These are phyloP conservation scores for Parafenestella ontariensis DNA, from an alignment of 2,329 filamentous ascomycete species.

Conservation along the genomic window DNA sequence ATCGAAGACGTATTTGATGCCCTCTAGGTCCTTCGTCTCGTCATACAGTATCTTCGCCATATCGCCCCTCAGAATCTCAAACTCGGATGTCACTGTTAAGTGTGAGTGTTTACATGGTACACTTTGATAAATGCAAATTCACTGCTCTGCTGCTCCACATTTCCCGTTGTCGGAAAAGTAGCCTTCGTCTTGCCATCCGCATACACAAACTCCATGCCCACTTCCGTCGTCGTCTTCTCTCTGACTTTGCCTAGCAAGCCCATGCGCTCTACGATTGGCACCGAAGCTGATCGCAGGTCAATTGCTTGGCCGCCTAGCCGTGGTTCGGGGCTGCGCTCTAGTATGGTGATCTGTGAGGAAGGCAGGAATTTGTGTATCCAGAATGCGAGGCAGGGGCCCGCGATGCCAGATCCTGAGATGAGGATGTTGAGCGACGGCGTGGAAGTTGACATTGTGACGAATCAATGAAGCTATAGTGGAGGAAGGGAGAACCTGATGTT, in stretches of 20 bases:
- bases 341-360: constrained; percentile 45
- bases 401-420: constrained; percentile 41
- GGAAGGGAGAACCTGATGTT: too few species aligned
- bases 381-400: constrained; percentile 55
- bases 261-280: constrained; percentile 61
- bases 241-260: constrained; percentile 56
- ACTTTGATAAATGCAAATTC: neutral
- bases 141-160: constrained; percentile 47
- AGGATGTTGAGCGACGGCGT: constrained; percentile 27
- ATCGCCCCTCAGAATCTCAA: constrained; percentile 67
- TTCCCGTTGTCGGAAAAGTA: constrained; percentile 44
- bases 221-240: constrained; percentile 54
- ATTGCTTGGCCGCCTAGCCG: constrained; percentile 61
- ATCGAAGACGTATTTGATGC: constrained; percentile 47
- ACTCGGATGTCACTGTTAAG: constrained; percentile 58
- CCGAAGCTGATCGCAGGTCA: constrained; percentile 61
- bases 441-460: neutral
- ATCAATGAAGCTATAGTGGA: neutral
- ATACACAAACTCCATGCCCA: constrained; percentile 54
- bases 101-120: neutral
- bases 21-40: constrained; percentile 33
- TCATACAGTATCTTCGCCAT: constrained; percentile 61
- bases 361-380: constrained; percentile 55
- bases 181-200: constrained; percentile 29
- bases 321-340: constrained; percentile 52